These are phyloP conservation scores for Lactifluus subvellereus DNA, from an alignment of 768 basidiomycete species.

Conservation along the genomic window DNA sequence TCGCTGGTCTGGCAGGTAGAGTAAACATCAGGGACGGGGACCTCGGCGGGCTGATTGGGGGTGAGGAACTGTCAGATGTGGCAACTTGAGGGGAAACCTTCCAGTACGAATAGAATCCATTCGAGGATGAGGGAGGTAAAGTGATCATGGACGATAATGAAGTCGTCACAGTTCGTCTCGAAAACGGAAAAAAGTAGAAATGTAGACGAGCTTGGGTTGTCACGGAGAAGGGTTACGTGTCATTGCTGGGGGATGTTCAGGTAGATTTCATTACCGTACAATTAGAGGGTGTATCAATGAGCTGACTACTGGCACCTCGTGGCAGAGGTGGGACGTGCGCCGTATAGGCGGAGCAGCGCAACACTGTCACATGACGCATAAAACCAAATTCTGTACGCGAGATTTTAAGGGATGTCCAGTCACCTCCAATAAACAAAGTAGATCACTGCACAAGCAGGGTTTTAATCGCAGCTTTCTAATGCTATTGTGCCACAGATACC, in stretches of 20 bases:
- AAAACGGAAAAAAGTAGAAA: not conserved
- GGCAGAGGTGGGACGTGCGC: not conserved
- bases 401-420: too few species aligned
- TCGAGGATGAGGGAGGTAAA: slow-evolving; percentile 3
- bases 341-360: not conserved
- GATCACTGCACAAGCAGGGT: too few species aligned
- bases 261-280: not conserved
- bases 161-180: not conserved
- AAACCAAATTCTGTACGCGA: not conserved
- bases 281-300: not conserved
- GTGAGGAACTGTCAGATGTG: not conserved
- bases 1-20: not conserved
- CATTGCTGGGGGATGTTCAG: not conserved
- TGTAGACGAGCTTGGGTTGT: not conserved
- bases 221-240: not conserved
- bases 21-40: not conserved
- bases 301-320: not conserved
- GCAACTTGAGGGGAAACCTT: not conserved
- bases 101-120: slow-evolving; percentile 9
- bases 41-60: not conserved
- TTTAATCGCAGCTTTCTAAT: too few species aligned
- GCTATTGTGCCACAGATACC: too few species aligned
- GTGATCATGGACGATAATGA: slow-evolving; percentile 1
- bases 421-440: too few species aligned
- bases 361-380: not conserved